phyloP scores from a whole-genome alignment of 495 filamentous ascomycete species.

The Parachaetomium inaequale region DNA sequence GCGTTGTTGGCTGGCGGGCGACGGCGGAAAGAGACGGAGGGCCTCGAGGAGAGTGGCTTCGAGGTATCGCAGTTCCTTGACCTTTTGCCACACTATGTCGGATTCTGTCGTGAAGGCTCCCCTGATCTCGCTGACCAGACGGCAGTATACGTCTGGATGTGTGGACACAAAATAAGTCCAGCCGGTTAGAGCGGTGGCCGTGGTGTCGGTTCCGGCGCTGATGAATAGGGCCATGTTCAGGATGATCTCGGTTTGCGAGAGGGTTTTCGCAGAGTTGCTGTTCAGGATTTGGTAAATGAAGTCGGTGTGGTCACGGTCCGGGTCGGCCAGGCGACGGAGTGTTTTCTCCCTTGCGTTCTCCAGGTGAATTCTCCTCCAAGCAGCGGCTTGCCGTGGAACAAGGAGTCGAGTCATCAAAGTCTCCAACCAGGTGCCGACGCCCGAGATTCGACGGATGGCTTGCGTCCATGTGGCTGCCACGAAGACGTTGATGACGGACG shows the following conservation, averaged over 20 bases:
- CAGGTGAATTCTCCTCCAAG: background rate
- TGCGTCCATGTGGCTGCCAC: slow-evolving; percentile 1
- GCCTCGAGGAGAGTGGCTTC: slow-evolving; percentile 47
- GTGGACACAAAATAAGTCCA: slow-evolving; percentile 50
- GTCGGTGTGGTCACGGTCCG: background rate
- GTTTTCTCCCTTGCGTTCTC: background rate
- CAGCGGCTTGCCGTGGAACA: background rate
- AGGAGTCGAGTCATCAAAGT: background rate
- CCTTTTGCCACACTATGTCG: slow-evolving; percentile 46
- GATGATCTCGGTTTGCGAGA: slow-evolving; percentile 36
- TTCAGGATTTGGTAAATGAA: slow-evolving; percentile 1
- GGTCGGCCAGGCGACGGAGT: background rate
- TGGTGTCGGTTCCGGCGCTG: slow-evolving; percentile 56
- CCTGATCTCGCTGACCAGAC: slow-evolving; percentile 45
- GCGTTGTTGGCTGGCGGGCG: slow-evolving; percentile 34
- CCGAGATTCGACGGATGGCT: background rate
- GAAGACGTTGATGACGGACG: slow-evolving; percentile 4
- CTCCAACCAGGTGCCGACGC: background rate
- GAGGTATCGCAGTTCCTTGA: slow-evolving; percentile 39
- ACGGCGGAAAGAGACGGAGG: slow-evolving; percentile 38
- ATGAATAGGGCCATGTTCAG: slow-evolving; percentile 37
- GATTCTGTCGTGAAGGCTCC: slow-evolving; percentile 33
- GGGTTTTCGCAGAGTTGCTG: slow-evolving; percentile 1
- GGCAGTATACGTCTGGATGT: slow-evolving; percentile 37
- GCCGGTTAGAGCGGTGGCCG: slow-evolving; percentile 48